Evolutionary conservation across 306 rosid genomes (phyloP), one percentile per base, ranked within the genome.

Genomic region (Vigna nakashimae): DNA sequence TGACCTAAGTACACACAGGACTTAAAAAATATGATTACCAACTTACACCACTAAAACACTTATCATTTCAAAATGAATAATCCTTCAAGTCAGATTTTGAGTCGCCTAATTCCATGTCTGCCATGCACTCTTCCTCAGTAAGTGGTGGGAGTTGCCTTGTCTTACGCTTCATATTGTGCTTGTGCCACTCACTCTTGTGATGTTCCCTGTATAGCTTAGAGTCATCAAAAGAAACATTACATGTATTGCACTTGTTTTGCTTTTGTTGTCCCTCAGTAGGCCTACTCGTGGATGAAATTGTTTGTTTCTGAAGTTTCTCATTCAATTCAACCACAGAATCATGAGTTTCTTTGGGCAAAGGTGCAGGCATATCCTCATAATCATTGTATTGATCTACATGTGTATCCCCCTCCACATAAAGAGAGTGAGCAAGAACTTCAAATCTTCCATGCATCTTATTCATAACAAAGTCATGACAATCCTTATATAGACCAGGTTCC

Each of bases 101-200:
- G 73, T 89, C 92, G 0, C 82, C 82, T 67, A 92, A 34, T 75
- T 85, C 95, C 75, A 92, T 11, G 74, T 94, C 97, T 9, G 89
- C 84, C 69, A 15, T 14, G 86, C 95, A 90, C 63, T 94, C 98
- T 63, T 92, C 97, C 86, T 92, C 95, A 0, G 89, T 80, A 34
- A 94, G 91, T 60, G 97, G 89, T 53, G 95, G 89, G 64, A 92
- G 97, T 77, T 92, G 88, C 83, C 85, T 89, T 57, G 95, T 88
- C 75, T 90, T 90, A 71, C 98, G 97, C 83, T 72, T 90, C 84
- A 94, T 75, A 74, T 92, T 94, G 73, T 88, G 97, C 86, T 89
- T 95, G 85, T 95, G 98, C 98, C 97, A 95, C 36, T 92, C 98
- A 59, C 95, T 88, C 91, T 90, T 95, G 75, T 82, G 90, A 81